Evolutionary conservation across 129 eudicot species (phyloP), one percentile per base, ranked within the genome.

Genomic region (Escallonia rubra): DNA sequence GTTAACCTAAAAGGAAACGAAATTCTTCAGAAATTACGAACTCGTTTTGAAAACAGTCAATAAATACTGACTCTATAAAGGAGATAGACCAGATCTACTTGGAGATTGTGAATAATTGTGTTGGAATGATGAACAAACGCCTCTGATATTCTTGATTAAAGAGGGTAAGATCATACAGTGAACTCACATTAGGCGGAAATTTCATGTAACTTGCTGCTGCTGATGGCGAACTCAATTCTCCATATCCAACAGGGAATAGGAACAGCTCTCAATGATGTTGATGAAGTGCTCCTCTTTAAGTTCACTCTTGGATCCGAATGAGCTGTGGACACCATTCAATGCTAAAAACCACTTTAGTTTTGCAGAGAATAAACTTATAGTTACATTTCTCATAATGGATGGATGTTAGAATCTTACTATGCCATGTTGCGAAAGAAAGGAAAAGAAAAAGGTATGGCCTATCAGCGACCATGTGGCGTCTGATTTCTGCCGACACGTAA

Each of bases 391-490:
- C 66, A 66, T 73, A 76, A 79, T 59, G 69, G 55, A 57, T 34
- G 75, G 65, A 73, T 72, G 44, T 71, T 61, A 67, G 88, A 83
- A 83, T 78, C 80, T 83, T 70, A 83, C 81, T 78, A 63, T 23
- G 54, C 67, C 75, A 72, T 83, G 80, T 83, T 72, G 84, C 84
- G 82, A 65, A 83, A 11, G 59, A 11, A 34, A 79, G 70, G 59
- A 57, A 76, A 75, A 78, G 85, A 68, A 68, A 87, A 87, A 72
- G 90, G 85, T 73, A 84, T 71, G 90, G 88, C 76, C 79, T 66
- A 77, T 72, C 73, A 49, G 62, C 72, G 59, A 71, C 84, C 95
- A 87, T 48, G 84, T 81, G 90, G 80, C 78, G 62, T 65, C 73
- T 71, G 70, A 74, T 65, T 54, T 53, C 55, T 68, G 23, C 14